Evolutionary conservation across 306 rosid genomes (phyloP).

Genomic region (Argentina anserina): DNA sequence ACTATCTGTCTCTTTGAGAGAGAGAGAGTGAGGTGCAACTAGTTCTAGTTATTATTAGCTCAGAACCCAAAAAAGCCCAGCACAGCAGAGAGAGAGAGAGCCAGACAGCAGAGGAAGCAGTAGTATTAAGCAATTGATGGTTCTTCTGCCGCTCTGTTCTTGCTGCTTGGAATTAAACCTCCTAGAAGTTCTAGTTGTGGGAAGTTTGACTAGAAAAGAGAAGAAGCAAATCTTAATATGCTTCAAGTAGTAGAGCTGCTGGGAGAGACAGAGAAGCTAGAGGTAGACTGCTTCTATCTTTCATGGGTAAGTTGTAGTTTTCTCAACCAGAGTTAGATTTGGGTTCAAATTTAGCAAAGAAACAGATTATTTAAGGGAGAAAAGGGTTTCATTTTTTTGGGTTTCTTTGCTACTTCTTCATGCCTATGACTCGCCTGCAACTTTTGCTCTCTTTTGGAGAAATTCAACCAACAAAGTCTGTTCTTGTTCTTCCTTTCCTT

Average conservation of each 20-base stretch:
- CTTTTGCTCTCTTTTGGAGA: conserved; percentile 20
- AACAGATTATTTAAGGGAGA: neutral
- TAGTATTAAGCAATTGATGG: conserved; percentile 31
- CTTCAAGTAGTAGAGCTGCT: conserved; percentile 5
- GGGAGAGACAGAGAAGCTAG: conserved; percentile 10
- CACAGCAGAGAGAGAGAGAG: conserved; percentile 13
- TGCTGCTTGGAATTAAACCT: neutral
- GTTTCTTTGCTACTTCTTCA: conserved; percentile 9
- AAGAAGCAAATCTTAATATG: neutral
- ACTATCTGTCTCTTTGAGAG: neutral
- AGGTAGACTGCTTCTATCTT: conserved; percentile 13
- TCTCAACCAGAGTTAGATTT: conserved; percentile 29
- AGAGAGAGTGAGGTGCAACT: conserved; percentile 19
- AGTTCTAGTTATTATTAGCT: conserved; percentile 7
- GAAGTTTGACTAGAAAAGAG: conserved; percentile 32
- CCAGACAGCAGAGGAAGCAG: conserved; percentile 6
- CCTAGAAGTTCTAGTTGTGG: neutral
- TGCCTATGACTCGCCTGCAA: conserved; percentile 22
- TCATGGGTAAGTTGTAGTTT: conserved; percentile 49
- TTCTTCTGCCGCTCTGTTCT: conserved; percentile 32
- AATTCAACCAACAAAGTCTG: conserved; percentile 50
- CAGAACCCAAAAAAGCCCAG: conserved; percentile 41
- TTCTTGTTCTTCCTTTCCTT: conserved; percentile 13
- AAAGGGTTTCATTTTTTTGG: neutral
- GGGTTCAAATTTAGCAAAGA: conserved; percentile 33